phyloP scores from a whole-genome alignment of 2,329 filamentous ascomycete species.

The Cylindrodendrum hubeiense region DNA sequence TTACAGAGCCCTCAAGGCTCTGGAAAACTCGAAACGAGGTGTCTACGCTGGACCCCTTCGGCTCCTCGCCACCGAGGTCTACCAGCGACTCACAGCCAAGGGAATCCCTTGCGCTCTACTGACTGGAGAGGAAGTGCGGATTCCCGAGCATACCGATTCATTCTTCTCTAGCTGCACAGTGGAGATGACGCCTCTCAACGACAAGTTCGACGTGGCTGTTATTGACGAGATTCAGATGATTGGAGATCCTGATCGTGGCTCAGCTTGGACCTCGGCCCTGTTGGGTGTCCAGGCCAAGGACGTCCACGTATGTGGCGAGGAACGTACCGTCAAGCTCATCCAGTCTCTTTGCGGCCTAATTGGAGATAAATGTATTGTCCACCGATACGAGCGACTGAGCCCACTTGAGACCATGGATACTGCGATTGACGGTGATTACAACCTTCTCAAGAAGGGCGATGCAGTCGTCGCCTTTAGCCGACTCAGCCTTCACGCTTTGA shows the following conservation, averaged over 20 bases:
- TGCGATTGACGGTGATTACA: constrained; percentile 74
- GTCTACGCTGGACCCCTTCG: constrained; percentile 93
- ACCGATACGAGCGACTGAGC: constrained; percentile 86
- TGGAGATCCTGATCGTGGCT: constrained; percentile 81
- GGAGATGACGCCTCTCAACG: constrained; percentile 79
- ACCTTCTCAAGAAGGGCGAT: constrained; percentile 85
- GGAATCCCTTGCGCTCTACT: constrained; percentile 83
- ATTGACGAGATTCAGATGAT: constrained; percentile 99
- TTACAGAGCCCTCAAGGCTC: constrained; percentile 88
- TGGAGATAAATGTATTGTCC: constrained; percentile 86
- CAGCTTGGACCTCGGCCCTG: constrained; percentile 94
- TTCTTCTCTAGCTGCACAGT: constrained; percentile 89
- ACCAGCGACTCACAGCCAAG: constrained; percentile 83
- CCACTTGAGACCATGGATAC: constrained; percentile 75
- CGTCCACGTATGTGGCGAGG: constrained; percentile 93
- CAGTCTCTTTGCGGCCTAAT: constrained; percentile 80
- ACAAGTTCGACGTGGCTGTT: constrained; percentile 84
- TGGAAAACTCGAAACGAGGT: constrained; percentile 81
- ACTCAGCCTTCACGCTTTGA: constrained; percentile 83
- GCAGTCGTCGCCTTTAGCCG: constrained; percentile 91
- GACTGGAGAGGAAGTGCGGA: constrained; percentile 89
- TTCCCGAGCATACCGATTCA: constrained; percentile 69
- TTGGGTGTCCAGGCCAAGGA: constrained; percentile 89
- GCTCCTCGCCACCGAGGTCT: constrained; percentile 94
- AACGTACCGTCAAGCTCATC: constrained; percentile 83